Conservation (phyloP, 2,329 filamentous ascomycete genomes). For the Phoma herbarum region DNA sequence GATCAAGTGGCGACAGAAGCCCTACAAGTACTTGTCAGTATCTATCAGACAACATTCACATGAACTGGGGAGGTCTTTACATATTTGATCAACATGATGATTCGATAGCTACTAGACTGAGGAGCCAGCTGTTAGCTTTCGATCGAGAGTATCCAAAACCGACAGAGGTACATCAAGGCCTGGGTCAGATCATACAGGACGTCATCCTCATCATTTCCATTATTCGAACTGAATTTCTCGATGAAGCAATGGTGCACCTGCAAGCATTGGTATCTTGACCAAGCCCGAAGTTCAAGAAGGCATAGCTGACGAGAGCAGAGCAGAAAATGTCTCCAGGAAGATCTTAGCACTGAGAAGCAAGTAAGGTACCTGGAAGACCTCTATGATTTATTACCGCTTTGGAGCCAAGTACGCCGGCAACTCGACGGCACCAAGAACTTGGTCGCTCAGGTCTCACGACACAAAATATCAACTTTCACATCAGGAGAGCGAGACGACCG, state of each 20-base stretch:
- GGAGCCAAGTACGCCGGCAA: slow-evolving; percentile 20
- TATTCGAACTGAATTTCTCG: slow-evolving; percentile 15
- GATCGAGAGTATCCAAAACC: background rate
- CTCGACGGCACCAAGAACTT: slow-evolving; percentile 18
- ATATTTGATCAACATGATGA: slow-evolving; percentile 17
- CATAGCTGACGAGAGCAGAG: slow-evolving; percentile 8
- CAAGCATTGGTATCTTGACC: slow-evolving; percentile 13
- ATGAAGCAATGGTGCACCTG: slow-evolving; percentile 17
- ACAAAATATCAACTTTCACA: slow-evolving; percentile 11
- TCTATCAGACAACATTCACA: background rate
- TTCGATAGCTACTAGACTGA: slow-evolving; percentile 6
- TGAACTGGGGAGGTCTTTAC: slow-evolving; percentile 8
- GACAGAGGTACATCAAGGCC: slow-evolving; percentile 10
- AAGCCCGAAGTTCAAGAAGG: too few species aligned
- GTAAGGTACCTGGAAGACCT: slow-evolving; percentile 22
- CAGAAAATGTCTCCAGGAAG: slow-evolving; percentile 18
- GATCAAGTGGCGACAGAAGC: too few species aligned
- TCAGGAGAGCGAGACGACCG: background rate
- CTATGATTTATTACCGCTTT: slow-evolving; percentile 20
- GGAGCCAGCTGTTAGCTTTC: slow-evolving; percentile 4
- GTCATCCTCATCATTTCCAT: slow-evolving; percentile 9
- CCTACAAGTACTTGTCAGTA: background rate
- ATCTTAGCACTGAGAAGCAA: slow-evolving; percentile 14
- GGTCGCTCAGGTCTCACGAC: slow-evolving; percentile 15
- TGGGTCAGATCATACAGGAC: slow-evolving; percentile 17